These are phyloP conservation scores for Rubroshorea leprosula DNA, from an alignment of 345 rosid genomes.

Conservation along the genomic window DNA sequence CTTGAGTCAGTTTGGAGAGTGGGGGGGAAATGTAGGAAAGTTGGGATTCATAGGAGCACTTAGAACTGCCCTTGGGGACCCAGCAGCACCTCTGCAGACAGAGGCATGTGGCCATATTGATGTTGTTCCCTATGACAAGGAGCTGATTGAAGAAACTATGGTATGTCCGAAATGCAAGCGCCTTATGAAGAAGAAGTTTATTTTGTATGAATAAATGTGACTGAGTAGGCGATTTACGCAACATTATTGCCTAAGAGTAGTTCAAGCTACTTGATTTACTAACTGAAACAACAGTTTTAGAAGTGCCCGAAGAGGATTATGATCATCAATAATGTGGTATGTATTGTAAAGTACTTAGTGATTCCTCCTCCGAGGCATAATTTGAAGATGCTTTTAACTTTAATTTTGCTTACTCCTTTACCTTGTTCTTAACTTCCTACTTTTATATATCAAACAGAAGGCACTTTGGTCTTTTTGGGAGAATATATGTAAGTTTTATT, in stretches of 20 bases:
- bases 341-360: too few species aligned
- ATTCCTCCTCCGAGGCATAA: too few species aligned
- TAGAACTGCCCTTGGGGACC: slow-evolving; percentile 21
- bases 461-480: not conserved
- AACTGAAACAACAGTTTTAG: not conserved
- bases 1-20: slow-evolving; percentile 33
- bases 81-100: slow-evolving; percentile 18
- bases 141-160: slow-evolving; percentile 19
- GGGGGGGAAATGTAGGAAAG: slow-evolving; percentile 45
- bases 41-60: slow-evolving; percentile 48
- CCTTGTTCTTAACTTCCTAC: too few species aligned
- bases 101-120: slow-evolving; percentile 39
- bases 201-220: slow-evolving; percentile 43
- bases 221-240: slow-evolving; percentile 7
- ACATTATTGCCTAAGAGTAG: not conserved
- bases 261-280: not conserved
- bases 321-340: too few species aligned
- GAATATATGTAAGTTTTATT: not conserved
- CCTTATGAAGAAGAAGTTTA: slow-evolving; percentile 50
- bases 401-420: too few species aligned
- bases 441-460: not conserved
- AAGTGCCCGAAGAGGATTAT: not conserved
- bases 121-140: slow-evolving; percentile 37
- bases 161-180: slow-evolving; percentile 57
- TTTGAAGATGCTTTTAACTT: too few species aligned